A percentile compares a stretch with the other conserved stretches of the same genome.
Conservation (phyloP, 768 basidiomycete species). For the Podaxis carcinomalis region DNA sequence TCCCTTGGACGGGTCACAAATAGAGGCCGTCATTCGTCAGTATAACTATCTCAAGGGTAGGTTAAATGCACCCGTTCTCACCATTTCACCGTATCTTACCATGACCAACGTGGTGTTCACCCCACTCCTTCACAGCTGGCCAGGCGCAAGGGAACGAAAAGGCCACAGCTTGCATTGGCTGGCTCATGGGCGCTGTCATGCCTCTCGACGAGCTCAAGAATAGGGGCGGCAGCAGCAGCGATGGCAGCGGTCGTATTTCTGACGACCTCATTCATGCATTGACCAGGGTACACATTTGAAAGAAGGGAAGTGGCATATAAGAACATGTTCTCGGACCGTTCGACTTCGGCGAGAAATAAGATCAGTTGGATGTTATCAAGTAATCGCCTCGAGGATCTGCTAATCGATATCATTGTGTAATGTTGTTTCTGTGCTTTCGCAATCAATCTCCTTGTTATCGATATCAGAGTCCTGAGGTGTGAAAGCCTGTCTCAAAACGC, state of each 20-base stretch:
- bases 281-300: slow-evolving; percentile 27
- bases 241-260: slow-evolving; percentile 14
- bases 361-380: background rate
- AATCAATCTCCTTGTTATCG: slow-evolving; percentile 3
- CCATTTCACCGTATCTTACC: background rate
- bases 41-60: slow-evolving; percentile 34
- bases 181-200: slow-evolving; percentile 42
- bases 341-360: background rate
- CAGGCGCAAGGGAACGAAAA: slow-evolving; percentile 25
- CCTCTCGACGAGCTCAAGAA: slow-evolving; percentile 30
- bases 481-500: background rate
- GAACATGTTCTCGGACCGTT: background rate
- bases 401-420: slow-evolving; percentile 6
- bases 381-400: slow-evolving; percentile 1
- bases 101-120: background rate
- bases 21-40: slow-evolving; percentile 33
- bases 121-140: slow-evolving; percentile 18
- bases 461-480: background rate
- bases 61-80: slow-evolving; percentile 7
- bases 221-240: slow-evolving; percentile 11
- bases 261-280: slow-evolving; percentile 28
- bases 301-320: background rate
- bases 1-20: slow-evolving; percentile 31
- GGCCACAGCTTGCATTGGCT: slow-evolving; percentile 28
- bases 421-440: background rate